phyloP scores from a whole-genome alignment of 140 eudicot genomes.

The Anethum foeniculum region DNA sequence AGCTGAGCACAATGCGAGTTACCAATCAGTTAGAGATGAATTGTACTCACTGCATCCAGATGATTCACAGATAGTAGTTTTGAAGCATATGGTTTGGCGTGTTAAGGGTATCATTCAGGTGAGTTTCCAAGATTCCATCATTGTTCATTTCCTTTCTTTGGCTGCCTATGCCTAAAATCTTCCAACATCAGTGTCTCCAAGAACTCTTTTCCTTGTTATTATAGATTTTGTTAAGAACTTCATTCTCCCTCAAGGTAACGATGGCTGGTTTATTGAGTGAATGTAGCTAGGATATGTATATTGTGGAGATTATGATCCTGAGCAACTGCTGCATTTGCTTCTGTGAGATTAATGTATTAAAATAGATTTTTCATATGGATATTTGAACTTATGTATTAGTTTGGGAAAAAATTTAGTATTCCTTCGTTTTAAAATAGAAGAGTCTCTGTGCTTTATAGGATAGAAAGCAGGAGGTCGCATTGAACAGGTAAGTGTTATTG shows the following conservation, averaged over 20 bases:
- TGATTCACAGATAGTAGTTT: slow-evolving; percentile 59
- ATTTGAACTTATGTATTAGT: no score
- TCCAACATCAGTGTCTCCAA: background rate
- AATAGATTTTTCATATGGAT: no score
- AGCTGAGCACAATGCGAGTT: slow-evolving; percentile 65
- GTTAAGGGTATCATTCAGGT: slow-evolving; percentile 88
- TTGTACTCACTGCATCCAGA: slow-evolving; percentile 52
- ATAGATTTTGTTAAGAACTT: background rate
- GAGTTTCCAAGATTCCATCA: background rate
- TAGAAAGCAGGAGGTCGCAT: no score
- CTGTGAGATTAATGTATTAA: background rate
- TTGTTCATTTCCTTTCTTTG: background rate
- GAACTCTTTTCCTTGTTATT: background rate
- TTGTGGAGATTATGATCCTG: background rate
- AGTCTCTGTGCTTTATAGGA: no score
- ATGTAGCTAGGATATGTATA: background rate
- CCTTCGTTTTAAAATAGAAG: no score
- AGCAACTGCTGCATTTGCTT: background rate
- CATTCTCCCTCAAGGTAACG: background rate
- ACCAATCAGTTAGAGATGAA: slow-evolving; percentile 58
- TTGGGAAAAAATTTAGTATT: no score
- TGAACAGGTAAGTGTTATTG: no score
- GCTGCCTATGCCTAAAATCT: background rate
- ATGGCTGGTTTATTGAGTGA: background rate
- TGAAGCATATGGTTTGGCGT: slow-evolving; percentile 77